phyloP scores from a whole-genome alignment of 306 rosid genomes.

The Sicyos baderoa region DNA sequence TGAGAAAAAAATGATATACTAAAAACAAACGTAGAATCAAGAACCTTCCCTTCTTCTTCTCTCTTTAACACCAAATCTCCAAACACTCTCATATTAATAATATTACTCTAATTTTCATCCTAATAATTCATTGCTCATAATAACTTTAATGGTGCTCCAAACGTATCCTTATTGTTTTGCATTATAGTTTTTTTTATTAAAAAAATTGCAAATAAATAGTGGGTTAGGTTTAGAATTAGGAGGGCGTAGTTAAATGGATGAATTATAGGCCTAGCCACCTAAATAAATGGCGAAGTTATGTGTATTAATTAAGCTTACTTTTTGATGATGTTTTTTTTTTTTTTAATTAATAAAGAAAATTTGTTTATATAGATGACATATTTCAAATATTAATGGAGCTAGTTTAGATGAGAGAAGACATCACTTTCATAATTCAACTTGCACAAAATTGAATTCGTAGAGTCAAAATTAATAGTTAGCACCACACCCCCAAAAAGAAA shows the following conservation, averaged over 20 bases:
- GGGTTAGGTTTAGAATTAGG: neutral
- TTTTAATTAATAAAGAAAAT: too few species aligned
- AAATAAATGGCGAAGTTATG: constrained; percentile 1
- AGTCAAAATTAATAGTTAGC: neutral
- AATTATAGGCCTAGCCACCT: neutral
- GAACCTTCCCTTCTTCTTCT: too few species aligned
- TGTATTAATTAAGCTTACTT: neutral
- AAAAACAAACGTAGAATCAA: too few species aligned
- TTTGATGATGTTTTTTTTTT: neutral
- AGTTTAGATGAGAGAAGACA: neutral
- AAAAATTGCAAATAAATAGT: neutral
- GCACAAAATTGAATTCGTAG: neutral
- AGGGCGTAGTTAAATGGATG: neutral
- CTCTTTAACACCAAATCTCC: too few species aligned
- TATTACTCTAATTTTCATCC: too few species aligned
- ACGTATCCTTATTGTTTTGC: too few species aligned
- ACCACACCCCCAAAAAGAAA: neutral
- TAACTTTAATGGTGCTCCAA: too few species aligned
- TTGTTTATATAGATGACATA: neutral
- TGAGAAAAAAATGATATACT: too few species aligned
- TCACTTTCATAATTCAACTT: neutral
- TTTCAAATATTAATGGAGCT: neutral
- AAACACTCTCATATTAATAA: too few species aligned
- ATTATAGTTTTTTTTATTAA: neutral
- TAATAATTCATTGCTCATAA: too few species aligned